These are phyloP conservation scores for Claviceps sp. DNA, from an alignment of 2,329 filamentous ascomycete species.

Conservation along the genomic window DNA sequence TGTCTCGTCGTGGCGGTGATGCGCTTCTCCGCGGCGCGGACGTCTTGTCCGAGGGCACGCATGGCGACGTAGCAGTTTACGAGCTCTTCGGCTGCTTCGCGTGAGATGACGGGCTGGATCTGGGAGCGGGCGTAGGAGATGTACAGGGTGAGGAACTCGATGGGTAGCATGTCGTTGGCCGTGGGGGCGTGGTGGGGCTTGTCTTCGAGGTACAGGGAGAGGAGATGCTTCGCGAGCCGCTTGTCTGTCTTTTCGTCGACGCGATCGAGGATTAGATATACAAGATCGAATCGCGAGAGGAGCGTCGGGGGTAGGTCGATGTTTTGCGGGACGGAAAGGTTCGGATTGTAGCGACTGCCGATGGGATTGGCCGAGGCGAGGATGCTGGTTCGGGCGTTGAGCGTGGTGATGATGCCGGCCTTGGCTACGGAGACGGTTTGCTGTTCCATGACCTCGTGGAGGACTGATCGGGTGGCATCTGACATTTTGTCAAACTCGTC, in stretches of 20 bases:
- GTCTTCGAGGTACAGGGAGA: slow-evolving; percentile 95
- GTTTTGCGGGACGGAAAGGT: slow-evolving; percentile 91
- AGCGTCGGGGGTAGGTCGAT: slow-evolving; percentile 94
- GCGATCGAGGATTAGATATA: slow-evolving; percentile 90
- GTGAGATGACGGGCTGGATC: slow-evolving; percentile 70
- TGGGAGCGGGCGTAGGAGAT: slow-evolving; percentile 90
- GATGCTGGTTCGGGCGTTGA: slow-evolving; percentile 92
- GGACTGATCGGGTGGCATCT: slow-evolving; percentile 62
- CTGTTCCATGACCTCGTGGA: slow-evolving; percentile 82
- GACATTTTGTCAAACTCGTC: slow-evolving; percentile 85
- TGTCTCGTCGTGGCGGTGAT: slow-evolving; percentile 97
- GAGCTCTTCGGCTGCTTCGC: slow-evolving; percentile 69
- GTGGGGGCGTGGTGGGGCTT: slow-evolving; percentile 71
- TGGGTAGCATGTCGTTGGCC: slow-evolving; percentile 65
- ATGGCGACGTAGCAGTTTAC: slow-evolving; percentile 84
- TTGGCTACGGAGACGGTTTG: slow-evolving; percentile 77
- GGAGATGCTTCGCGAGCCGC: slow-evolving; percentile 77
- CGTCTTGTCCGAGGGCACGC: slow-evolving; percentile 81
- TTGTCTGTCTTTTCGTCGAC: slow-evolving; percentile 85
- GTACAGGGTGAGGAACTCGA: slow-evolving; percentile 92
- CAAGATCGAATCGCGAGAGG: slow-evolving; percentile 88
- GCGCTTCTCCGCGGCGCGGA: slow-evolving; percentile 79
- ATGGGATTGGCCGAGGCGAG: slow-evolving; percentile 96
- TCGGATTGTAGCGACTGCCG: slow-evolving; percentile 93
- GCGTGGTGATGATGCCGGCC: slow-evolving; percentile 89